Base-by-base conservation (phyloP, 768 basidiomycete genomes). In the Suillus sp. region DNA sequence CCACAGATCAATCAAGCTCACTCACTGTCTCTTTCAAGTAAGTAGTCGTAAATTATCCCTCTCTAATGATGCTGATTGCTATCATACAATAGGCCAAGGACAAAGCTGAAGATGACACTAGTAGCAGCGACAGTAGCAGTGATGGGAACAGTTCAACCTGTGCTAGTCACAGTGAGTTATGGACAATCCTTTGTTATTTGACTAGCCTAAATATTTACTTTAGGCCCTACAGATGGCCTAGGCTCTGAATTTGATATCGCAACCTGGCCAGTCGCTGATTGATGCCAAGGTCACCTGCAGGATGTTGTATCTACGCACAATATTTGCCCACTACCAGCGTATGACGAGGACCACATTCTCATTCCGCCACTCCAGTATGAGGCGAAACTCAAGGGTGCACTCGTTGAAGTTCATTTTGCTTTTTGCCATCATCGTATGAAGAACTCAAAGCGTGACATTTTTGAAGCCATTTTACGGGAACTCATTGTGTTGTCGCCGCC, bases 351-450 rank as follows among this genome's bases (percentile, higher is more conserved):
- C 11, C 20, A 51, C 10, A 6, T 20, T 5, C 13, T 53, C 18
- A 64, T 63, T 10, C 47, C 34, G 2, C 58, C 63, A 7, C 4
- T 7, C 14, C n/a, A 64, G 10, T 54, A 59, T 40, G 58, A 64
- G 18, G 8, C 13, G 1, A 63, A 51, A 27, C 63, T 47, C 1
- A 60, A 27, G 22, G 58, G 57, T 4, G 35, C 38, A 1, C 43
- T 51, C 6, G 38, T 60, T 9, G 58, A 64, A 51, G 63, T 45
- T 11, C 47, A 64, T 10, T 16, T 64, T 6, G 27, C 58, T 1
- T 53, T 64, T 40, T 22, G 2, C 5, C 59, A 60, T 34, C 40
- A 64, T 18, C 8, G 2, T 18, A 45, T 64, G 35, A 60, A 59
- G 16, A 59, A 25, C 3, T 20, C 8, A 2, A 63, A 42, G 20